A percentile compares a stretch with the other conserved stretches of the same genome.
phyloP scores from a whole-genome alignment of 1,284 basidiomycete genomes.

The Bjerkandera adusta region DNA sequence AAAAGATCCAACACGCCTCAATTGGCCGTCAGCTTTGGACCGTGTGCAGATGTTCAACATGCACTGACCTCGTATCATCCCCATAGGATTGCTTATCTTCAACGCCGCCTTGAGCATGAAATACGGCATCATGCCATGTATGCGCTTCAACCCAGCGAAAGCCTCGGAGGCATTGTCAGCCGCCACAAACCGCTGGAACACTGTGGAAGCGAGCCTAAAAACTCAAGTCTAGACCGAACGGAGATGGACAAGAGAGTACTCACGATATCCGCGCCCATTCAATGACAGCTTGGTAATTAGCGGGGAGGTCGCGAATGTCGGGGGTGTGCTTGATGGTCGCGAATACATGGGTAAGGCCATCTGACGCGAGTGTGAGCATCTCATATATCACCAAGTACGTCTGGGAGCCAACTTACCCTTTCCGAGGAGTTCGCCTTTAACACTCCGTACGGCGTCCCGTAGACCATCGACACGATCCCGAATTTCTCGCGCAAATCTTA shows the following conservation, averaged over 20 bases:
- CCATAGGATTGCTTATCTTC: constrained; percentile 93
- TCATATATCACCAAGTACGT: constrained; percentile 10
- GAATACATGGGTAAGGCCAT: constrained; percentile 88
- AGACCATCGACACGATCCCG: constrained; percentile 84
- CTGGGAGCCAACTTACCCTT: constrained; percentile 47
- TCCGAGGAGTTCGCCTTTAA: constrained; percentile 90
- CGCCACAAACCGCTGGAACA: constrained; percentile 94
- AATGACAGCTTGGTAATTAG: constrained; percentile 84
- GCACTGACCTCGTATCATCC: constrained; percentile 80
- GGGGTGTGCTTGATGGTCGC: constrained; percentile 84
- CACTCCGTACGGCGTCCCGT: constrained; percentile 80
- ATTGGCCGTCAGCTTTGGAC: not conserved
- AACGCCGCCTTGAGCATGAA: constrained; percentile 92
- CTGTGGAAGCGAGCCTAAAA: constrained; percentile 83
- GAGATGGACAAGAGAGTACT: constrained; percentile 29
- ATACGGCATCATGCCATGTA: constrained; percentile 98
- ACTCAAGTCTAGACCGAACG: not conserved
- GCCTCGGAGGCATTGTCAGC: constrained; percentile 91
- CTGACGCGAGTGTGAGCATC: constrained; percentile 34
- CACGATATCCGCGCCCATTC: constrained; percentile 98
- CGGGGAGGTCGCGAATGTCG: constrained; percentile 76
- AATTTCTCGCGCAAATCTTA: constrained; percentile 86
- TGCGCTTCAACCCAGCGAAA: constrained; percentile 85
- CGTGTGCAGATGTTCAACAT: not conserved
- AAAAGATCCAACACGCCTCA: constrained; percentile 87